A percentile compares a stretch with the other conserved stretches of the same genome.
phyloP scores from a whole-genome alignment of 345 rosid genomes.

The Salix koriyanagi region DNA sequence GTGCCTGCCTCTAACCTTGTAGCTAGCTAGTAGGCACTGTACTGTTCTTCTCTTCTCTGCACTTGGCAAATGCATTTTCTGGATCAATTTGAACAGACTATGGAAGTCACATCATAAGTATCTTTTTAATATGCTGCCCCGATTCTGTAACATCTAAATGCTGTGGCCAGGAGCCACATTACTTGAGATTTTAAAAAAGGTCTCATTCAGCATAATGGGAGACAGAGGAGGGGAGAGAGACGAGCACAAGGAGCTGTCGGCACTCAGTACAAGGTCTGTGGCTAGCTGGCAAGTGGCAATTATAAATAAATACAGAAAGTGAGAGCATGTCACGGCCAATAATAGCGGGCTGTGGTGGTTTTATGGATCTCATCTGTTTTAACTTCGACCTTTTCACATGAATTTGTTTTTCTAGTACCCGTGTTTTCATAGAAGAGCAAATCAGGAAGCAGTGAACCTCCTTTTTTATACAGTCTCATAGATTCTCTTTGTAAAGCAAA shows the following conservation, averaged over 20 bases:
- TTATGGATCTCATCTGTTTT: not conserved
- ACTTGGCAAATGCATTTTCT: no score
- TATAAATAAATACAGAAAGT: not conserved
- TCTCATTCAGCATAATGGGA: not conserved
- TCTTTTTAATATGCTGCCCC: no score
- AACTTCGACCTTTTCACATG: not conserved
- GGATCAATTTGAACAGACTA: no score
- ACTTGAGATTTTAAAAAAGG: not conserved
- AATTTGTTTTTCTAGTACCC: not conserved
- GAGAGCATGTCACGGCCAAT: not conserved
- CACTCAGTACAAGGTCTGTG: not conserved
- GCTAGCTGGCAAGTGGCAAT: conserved; percentile 2
- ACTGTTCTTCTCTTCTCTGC: no score
- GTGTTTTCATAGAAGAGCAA: not conserved
- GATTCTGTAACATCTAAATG: no score
- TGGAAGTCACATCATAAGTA: no score
- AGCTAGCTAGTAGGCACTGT: no score
- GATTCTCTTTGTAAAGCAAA: not conserved
- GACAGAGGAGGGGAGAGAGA: not conserved
- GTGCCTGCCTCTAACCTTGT: not conserved
- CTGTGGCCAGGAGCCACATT: not conserved
- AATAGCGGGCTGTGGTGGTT: not conserved
- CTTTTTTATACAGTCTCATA: not conserved
- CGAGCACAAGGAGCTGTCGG: not conserved
- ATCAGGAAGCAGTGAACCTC: not conserved